Evolutionary conservation across 2,329 filamentous ascomycete genomes (phyloP).

Genomic region (Fonsecaea multimorphosa): DNA sequence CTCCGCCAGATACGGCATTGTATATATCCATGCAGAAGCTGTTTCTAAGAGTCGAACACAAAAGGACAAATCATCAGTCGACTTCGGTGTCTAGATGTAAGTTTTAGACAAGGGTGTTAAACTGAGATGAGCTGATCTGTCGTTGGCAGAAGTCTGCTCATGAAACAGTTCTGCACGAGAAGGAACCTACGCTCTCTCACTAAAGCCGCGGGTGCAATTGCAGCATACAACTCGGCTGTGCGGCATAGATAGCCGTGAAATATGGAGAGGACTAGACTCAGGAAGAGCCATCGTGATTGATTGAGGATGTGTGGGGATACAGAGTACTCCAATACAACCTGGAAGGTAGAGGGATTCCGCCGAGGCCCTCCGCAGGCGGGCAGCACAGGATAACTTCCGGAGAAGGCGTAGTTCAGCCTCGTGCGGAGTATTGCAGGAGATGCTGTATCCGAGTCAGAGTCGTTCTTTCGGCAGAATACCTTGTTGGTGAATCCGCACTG

Average conservation of each 20-base stretch:
- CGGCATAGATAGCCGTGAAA: not conserved
- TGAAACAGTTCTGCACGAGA: not conserved
- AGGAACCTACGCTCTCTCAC: not conserved
- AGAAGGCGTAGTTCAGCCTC: not conserved
- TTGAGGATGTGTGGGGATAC: not conserved
- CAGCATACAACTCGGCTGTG: not conserved
- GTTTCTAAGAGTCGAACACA: not conserved
- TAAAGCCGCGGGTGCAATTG: not conserved
- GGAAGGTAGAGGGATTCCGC: not conserved
- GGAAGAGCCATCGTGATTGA: not conserved
- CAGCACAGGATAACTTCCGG: not conserved
- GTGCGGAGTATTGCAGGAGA: not conserved
- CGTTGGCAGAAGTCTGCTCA: not conserved
- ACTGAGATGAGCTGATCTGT: not conserved
- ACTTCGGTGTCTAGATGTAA: not conserved
- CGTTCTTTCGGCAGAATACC: slow-evolving; percentile 69
- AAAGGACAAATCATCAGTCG: not conserved
- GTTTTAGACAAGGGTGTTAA: not conserved
- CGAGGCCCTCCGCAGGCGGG: slow-evolving; percentile 1
- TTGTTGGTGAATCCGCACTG: slow-evolving; percentile 83
- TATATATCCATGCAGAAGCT: not conserved
- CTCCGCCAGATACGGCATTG: slow-evolving; percentile 15
- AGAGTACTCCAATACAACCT: not conserved
- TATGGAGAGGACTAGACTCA: not conserved
- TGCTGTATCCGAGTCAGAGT: slow-evolving; percentile 57